Evolutionary conservation across 2,329 filamentous ascomycete species (phyloP).

Genomic region (Clathrospora elynae): DNA sequence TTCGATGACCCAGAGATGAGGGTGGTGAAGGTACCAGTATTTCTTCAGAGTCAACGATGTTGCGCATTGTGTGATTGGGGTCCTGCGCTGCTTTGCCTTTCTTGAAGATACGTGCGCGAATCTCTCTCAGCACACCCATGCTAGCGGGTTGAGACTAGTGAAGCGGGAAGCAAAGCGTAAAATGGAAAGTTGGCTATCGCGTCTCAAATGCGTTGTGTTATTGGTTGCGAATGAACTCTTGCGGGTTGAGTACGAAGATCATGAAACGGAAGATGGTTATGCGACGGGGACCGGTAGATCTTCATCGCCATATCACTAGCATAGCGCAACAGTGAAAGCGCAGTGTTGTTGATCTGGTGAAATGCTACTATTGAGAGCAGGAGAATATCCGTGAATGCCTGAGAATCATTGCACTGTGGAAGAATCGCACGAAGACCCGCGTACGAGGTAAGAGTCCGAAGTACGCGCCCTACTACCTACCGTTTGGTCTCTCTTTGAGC

Average conservation of each 20-base stretch:
- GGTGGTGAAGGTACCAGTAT: neutral
- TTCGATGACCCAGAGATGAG: neutral
- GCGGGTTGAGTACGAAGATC: too few species aligned
- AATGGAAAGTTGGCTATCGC: neutral
- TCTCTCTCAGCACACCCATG: neutral
- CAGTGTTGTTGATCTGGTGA: neutral
- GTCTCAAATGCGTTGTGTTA: neutral
- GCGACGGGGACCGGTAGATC: neutral
- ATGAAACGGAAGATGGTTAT: neutral
- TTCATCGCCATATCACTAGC: neutral
- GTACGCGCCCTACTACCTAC: neutral
- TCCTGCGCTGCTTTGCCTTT: neutral
- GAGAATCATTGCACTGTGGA: too few species aligned
- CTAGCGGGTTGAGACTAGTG: neutral
- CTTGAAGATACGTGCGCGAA: neutral
- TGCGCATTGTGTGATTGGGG: neutral
- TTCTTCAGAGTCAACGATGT: too few species aligned
- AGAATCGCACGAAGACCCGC: too few species aligned
- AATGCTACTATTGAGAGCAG: neutral
- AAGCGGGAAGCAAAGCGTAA: neutral
- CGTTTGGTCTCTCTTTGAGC: conserved; percentile 5
- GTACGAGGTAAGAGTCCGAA: too few species aligned
- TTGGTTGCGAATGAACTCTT: neutral
- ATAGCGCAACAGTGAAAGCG: neutral
- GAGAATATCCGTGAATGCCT: neutral